phyloP scores from a whole-genome alignment of 164 flowering plant genomes.

The Paratinospora sagittata region DNA sequence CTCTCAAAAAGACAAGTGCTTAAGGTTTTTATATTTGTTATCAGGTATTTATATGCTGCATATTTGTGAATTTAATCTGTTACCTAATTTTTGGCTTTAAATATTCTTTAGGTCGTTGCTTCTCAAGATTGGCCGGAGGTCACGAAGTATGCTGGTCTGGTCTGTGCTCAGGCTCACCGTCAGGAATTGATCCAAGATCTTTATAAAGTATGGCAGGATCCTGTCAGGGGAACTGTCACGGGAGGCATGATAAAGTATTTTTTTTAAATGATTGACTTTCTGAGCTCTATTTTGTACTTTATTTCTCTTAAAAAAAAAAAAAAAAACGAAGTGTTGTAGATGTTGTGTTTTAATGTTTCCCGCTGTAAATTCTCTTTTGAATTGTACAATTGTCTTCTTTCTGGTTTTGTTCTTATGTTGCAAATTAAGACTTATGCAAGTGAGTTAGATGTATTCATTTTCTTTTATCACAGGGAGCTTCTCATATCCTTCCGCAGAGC shows the following conservation, averaged over 20 bases:
- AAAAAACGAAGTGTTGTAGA: background rate
- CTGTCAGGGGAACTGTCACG: conserved; percentile 48
- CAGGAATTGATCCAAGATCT: conserved; percentile 76
- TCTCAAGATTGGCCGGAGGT: conserved; percentile 86
- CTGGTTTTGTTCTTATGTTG: too few species aligned
- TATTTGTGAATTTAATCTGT: too few species aligned
- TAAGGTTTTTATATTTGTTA: too few species aligned
- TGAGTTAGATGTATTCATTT: conserved; percentile 4
- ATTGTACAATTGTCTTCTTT: too few species aligned
- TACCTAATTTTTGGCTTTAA: too few species aligned
- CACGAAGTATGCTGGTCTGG: conserved; percentile 74
- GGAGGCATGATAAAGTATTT: conserved; percentile 77
- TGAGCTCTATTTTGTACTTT: background rate
- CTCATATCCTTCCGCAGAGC: too few species aligned
- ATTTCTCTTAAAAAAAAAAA: too few species aligned
- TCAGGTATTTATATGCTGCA: too few species aligned
- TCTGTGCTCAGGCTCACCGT: conserved; percentile 74
- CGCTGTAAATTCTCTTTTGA: too few species aligned
- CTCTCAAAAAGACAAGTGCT: too few species aligned
- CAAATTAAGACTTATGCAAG: background rate
- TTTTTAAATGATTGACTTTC: background rate
- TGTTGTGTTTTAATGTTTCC: background rate
- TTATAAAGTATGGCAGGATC: conserved; percentile 64
- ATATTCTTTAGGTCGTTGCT: too few species aligned
- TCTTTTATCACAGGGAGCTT: conserved; percentile 55